Base-by-base conservation (phyloP, 2,329 filamentous ascomycete species). In the Biscogniauxia sp. region DNA sequence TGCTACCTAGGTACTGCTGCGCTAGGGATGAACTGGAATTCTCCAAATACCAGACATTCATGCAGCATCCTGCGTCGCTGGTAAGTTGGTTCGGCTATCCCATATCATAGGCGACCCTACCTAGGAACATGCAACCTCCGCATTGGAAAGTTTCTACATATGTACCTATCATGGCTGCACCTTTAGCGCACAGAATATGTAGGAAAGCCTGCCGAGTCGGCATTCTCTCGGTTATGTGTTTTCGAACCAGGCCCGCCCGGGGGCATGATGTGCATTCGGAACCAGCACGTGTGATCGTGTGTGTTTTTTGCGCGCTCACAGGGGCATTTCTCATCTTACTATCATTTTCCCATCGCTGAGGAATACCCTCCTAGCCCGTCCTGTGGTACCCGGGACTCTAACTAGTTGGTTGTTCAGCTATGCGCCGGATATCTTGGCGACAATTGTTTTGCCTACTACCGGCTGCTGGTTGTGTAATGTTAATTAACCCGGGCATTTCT, bases 61-160 rank as follows among this genome's bases (percentile, higher is more conserved):
- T 68, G 66, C 66, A 61, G 60, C 64, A 63, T 56, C 45, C 49
- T 59, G 49, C 20, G 20, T 32, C 50, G 37, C n/a, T 32, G 49
- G 41, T 51, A 56, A 41, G 60, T 59, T 59, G 60, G 64, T 60
- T 65, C 60, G 56, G 60, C 57, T 64, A 58, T n/a, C 58, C 61
- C 63, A 64, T 45, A 51, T 19, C 60, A 45, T 45, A 45, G 37
- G 37, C 37, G 37, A 45, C 13, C n/a, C n/a, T n/a, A n/a, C 54
- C 54, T 61, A 50, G 54, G 59, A 49, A 64, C 63, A 66, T 69
- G 68, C 64, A 66, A 70, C 69, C 69, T 71, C 68, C 68, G 66
- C 68, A 70, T 64, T 67, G 62, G 65, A 66, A 61, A 68, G 62
- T 67, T 66, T 56, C 63, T 62, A 61, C 59, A 56, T 45, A 45